Evolutionary conservation across 495 filamentous ascomycete genomes (phyloP).

Genomic region (Glutinoglossum americanum): DNA sequence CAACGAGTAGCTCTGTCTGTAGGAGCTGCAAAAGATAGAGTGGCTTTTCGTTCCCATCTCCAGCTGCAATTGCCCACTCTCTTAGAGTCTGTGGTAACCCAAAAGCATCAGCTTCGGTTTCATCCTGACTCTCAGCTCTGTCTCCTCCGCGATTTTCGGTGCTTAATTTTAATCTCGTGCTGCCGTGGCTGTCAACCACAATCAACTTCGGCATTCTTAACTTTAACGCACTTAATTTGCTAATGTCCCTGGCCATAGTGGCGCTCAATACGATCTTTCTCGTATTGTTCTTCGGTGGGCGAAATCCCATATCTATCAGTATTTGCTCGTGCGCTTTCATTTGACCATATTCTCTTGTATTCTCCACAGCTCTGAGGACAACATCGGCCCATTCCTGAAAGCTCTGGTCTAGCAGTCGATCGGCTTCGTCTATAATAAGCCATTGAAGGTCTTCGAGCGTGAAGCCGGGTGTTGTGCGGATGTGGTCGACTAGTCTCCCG

Average conservation of each 20-base stretch:
- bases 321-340: conserved; percentile 24
- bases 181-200: conserved; percentile 27
- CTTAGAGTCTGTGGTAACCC: conserved; percentile 44
- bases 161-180: conserved; percentile 17
- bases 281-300: conserved; percentile 20
- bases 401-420: conserved; percentile 72
- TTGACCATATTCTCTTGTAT: conserved; percentile 25
- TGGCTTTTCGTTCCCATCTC: conserved; percentile 60
- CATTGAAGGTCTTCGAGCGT: conserved; percentile 52
- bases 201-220: conserved; percentile 56
- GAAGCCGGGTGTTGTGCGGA: conserved; percentile 65
- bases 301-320: not conserved
- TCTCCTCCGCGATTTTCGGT: conserved; percentile 14
- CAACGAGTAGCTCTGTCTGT: conserved; percentile 14
- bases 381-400: conserved; percentile 80
- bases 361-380: conserved; percentile 41
- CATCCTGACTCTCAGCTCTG: not conserved
- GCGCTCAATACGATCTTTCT: conserved; percentile 71
- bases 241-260: conserved; percentile 79
- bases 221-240: conserved; percentile 51
- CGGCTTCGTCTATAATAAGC: conserved; percentile 86
- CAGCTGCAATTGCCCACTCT: conserved; percentile 55
- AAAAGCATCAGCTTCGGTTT: conserved; percentile 13
- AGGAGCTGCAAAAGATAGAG: conserved; percentile 50
- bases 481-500: conserved; percentile 77